Evolutionary conservation across 2,329 filamentous ascomycete genomes (phyloP).

Genomic region (Colletotrichum viniferum): DNA sequence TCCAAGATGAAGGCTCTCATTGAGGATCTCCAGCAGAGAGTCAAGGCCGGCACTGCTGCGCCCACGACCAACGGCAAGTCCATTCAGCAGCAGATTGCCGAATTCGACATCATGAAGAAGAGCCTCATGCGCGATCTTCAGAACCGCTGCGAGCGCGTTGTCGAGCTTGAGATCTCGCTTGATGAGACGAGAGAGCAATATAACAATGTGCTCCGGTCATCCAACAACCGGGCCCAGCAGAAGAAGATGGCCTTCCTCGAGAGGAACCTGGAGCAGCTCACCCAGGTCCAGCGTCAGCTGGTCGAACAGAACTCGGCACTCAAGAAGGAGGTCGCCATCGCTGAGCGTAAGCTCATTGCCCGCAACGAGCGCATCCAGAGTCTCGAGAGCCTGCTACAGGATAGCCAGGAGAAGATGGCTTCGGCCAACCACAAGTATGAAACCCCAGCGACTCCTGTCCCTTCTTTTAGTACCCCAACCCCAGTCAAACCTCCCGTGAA

Average conservation of each 20-base stretch:
- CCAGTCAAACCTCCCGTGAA: not conserved
- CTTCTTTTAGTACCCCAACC: not conserved
- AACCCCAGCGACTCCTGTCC: not conserved
- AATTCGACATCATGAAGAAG: slow-evolving; percentile 99
- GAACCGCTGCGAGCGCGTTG: slow-evolving; percentile 96
- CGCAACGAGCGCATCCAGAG: slow-evolving; percentile 96
- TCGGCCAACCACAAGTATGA: slow-evolving; percentile 93
- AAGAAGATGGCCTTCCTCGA: slow-evolving; percentile 99
- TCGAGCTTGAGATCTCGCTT: slow-evolving; percentile 96
- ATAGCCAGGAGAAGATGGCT: slow-evolving; percentile 98
- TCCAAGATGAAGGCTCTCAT: slow-evolving; percentile 79
- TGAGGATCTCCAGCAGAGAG: slow-evolving; percentile 76
- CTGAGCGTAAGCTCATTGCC: slow-evolving; percentile 94
- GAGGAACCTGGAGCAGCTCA: slow-evolving; percentile 96
- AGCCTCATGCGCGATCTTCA: slow-evolving; percentile 98
- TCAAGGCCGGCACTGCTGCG: slow-evolving; percentile 64
- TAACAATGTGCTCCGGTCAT: slow-evolving; percentile 95
- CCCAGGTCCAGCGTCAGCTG: slow-evolving; percentile 94
- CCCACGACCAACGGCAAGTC: slow-evolving; percentile 85
- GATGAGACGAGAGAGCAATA: slow-evolving; percentile 99
- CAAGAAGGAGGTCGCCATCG: slow-evolving; percentile 99
- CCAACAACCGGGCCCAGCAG: slow-evolving; percentile 97
- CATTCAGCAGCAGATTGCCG: slow-evolving; percentile 95
- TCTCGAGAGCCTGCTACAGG: slow-evolving; percentile 88
- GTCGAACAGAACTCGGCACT: slow-evolving; percentile 96